These are phyloP conservation scores for Leccinum uliginosum DNA, from an alignment of 768 basidiomycete species.

Conservation along the genomic window DNA sequence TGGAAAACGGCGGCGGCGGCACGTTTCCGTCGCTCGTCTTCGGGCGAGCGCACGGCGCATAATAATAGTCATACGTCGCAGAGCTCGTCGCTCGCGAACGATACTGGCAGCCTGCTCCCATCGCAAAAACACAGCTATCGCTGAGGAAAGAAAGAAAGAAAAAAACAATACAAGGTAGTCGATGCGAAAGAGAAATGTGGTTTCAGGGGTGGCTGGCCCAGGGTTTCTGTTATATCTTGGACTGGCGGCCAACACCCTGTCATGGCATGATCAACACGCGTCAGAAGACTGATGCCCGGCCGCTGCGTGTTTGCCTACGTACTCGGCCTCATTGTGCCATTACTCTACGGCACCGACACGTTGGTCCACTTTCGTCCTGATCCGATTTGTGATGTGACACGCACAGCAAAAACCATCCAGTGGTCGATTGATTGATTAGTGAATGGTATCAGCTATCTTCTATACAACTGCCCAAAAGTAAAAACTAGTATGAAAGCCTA, in stretches of 20 bases:
- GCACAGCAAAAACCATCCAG: constrained; percentile 1
- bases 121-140: constrained; percentile 9
- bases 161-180: not conserved
- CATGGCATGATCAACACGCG: constrained; percentile 31
- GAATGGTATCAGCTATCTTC: constrained; percentile 8
- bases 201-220: constrained; percentile 15
- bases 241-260: constrained; percentile 24
- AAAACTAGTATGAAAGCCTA: constrained; percentile 2
- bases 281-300: constrained; percentile 15
- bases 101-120: constrained; percentile 29
- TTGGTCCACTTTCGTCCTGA: constrained; percentile 15
- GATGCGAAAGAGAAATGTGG: constrained; percentile 11
- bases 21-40: constrained; percentile 20
- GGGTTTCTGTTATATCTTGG: constrained; percentile 29
- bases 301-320: constrained; percentile 23
- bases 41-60: constrained; percentile 13
- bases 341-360: constrained; percentile 24
- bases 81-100: constrained; percentile 23
- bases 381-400: constrained; percentile 10
- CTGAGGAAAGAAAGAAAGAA: not conserved
- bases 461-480: constrained; percentile 6
- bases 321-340: constrained; percentile 26
- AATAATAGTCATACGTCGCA: constrained; percentile 16
- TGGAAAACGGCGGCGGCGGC: constrained; percentile 9
- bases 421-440: constrained; percentile 12